Evolutionary conservation across 805 yeast genomes (phyloP).

Genomic region (Brettanomyces sp.): DNA sequence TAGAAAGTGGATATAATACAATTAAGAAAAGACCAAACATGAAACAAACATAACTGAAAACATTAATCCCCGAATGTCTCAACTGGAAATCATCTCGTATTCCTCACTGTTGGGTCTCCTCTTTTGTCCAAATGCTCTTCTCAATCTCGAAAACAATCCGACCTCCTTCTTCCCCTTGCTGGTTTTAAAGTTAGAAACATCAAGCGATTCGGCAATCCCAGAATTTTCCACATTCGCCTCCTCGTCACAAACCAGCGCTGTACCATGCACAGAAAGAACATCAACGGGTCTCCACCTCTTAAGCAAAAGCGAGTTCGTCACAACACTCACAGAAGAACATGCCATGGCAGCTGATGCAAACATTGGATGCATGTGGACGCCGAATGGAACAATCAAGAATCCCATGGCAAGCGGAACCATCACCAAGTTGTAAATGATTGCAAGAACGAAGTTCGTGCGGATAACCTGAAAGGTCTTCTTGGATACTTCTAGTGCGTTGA

Average conservation of each 20-base stretch:
- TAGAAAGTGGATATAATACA: no score
- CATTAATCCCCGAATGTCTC: no score
- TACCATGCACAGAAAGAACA: neutral
- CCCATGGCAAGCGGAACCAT: constrained; percentile 97
- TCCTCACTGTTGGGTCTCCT: no score
- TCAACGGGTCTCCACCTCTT: constrained; percentile 44
- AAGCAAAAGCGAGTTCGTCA: constrained; percentile 64
- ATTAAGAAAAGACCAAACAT: no score
- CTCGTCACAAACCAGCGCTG: neutral
- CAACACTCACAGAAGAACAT: constrained; percentile 82
- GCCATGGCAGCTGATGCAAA: constrained; percentile 94
- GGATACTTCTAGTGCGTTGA: constrained; percentile 60
- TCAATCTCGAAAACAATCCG: neutral
- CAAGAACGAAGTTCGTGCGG: constrained; percentile 79
- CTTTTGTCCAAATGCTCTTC: neutral
- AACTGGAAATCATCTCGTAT: no score
- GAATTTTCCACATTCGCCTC: neutral
- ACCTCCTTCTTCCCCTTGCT: neutral
- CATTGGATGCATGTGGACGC: constrained; percentile 72
- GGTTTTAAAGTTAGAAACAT: neutral
- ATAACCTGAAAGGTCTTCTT: constrained; percentile 62
- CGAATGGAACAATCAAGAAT: constrained; percentile 63
- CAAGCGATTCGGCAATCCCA: neutral
- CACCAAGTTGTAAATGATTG: constrained; percentile 68
- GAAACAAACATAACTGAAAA: no score